Conservation (phyloP, 371 early-diverging fungal species). For the Mucor indicus region DNA sequence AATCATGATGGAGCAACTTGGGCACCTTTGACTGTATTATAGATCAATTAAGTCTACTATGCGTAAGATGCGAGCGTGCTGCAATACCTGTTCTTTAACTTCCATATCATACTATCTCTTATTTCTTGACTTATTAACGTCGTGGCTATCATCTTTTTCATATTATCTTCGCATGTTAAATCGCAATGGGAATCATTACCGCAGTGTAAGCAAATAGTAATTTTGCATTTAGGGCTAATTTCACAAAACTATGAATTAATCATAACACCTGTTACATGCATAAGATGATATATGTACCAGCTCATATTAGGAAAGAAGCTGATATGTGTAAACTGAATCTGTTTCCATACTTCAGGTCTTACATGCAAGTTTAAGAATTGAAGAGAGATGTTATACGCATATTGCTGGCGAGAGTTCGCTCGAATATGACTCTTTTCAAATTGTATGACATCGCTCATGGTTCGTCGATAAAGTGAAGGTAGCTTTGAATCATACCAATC, state of each 20-base stretch:
- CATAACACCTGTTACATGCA: too few relatives aligned
- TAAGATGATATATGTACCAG: too few relatives aligned
- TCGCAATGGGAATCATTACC: constrained; percentile 46
- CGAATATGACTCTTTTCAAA: constrained; percentile 19
- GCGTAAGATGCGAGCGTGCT: background rate
- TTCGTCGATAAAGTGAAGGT: constrained; percentile 1
- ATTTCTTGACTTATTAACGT: constrained; percentile 11
- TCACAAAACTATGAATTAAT: too few relatives aligned
- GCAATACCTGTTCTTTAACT: constrained; percentile 31
- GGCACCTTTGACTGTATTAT: constrained; percentile 54
- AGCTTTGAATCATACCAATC: constrained; percentile 13
- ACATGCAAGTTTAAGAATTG: constrained; percentile 6
- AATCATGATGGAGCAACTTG: constrained; percentile 72
- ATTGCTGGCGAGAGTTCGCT: background rate
- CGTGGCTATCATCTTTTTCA: constrained; percentile 20
- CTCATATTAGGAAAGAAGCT: constrained; percentile 44
- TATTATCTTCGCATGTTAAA: constrained; percentile 37
- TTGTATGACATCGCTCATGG: constrained; percentile 14
- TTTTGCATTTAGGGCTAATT: constrained; percentile 38
- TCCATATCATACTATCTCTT: constrained; percentile 41
- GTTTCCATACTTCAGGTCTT: constrained; percentile 57
- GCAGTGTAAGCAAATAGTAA: constrained; percentile 47
- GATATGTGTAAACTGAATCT: constrained; percentile 62
- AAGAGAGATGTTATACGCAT: constrained; percentile 16
- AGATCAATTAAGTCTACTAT: background rate